A percentile compares a stretch with the other conserved stretches of the same genome.
These are phyloP conservation scores for Phallus indusiatus DNA, from an alignment of 768 basidiomycete species.

Conservation along the genomic window DNA sequence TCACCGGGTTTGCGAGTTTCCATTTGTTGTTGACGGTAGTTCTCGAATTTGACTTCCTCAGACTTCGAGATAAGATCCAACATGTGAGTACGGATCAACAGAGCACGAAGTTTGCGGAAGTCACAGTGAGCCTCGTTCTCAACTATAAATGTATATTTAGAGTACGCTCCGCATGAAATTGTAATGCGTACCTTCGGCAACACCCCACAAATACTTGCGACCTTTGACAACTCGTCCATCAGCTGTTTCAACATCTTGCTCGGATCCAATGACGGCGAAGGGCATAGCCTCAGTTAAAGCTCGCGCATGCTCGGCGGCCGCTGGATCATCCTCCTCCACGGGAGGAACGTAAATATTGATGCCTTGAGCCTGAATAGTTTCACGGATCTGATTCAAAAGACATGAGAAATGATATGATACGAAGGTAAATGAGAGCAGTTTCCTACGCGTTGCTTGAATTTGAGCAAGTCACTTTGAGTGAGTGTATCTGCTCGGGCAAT, in stretches of 20 bases:
- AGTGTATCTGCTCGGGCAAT: conserved; percentile 97
- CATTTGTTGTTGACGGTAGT: conserved; percentile 98
- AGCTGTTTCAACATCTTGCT: conserved; percentile 82
- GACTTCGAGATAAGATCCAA: conserved; percentile 93
- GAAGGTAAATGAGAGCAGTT: conserved; percentile 9
- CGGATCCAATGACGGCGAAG: conserved; percentile 97
- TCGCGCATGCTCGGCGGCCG: conserved; percentile 80
- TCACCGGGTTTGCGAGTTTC: conserved; percentile 99
- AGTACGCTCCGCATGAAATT: neutral
- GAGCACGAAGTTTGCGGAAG: conserved; percentile 93
- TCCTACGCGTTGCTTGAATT: conserved; percentile 88
- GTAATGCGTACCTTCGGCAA: conserved; percentile 79
- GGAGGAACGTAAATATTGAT: conserved; percentile 95
- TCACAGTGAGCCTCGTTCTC: conserved; percentile 99
- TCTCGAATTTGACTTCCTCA: conserved; percentile 95
- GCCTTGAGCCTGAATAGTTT: conserved; percentile 82
- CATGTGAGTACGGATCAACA: conserved; percentile 97
- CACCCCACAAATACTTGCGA: conserved; percentile 98
- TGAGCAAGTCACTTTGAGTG: conserved; percentile 82
- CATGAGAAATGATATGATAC: conserved; percentile 4
- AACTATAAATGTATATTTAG: conserved; percentile 37
- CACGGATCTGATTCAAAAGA: conserved; percentile 55
- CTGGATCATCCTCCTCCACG: conserved; percentile 80
- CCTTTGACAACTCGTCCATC: conserved; percentile 95
- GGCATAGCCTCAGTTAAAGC: conserved; percentile 87